Evolutionary conservation across 2,329 filamentous ascomycete genomes (phyloP), one percentile per base, ranked within the genome.

Genomic region (Pseudocercospora fuligena): DNA sequence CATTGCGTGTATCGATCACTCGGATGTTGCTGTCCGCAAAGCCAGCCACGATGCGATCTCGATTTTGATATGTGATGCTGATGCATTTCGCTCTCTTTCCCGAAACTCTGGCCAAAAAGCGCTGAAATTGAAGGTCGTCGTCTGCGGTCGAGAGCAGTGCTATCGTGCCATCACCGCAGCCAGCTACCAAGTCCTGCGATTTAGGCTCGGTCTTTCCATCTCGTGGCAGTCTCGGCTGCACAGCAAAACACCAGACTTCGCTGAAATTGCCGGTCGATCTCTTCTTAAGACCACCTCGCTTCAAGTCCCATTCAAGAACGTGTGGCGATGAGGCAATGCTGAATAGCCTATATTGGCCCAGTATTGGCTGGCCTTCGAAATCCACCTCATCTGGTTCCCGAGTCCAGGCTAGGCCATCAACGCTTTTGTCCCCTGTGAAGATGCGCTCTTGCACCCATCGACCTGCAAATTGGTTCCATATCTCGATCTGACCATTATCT

Each of bases 1-100:
- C 92, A 75, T 88, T 94, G 60, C 91, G 86, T 72, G 93, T 90
- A 77, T 98, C 93, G 80, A 94, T 97, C 61, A 95, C 87, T 69
- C 94, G 90, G 71, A 99, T 95, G n/a, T 89, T 92, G 79, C 93
- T 94, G 81, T 99, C 94, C n/a, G 93, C 94, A 78, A 95, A 98
- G 23, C 95, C 95, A 40, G 94, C 93, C 49, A 97, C 88, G 66
- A 94, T 89, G 36, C 89, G 88, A 75, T 94, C 88, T 65, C 91
- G 89, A 71, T 92, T 90, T 80, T 97, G 93, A 81, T 96, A 99
- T 25, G 91, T 88, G 69, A 99, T 89, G 81, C 93, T 97, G 74
- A 98, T 89, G 76, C 97, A 94, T 75, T 94, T 90, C 36, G 92
- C 89, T 80, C 91, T 94, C 82, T 94, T 96, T 31, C 90, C 90